Evolutionary conservation across 306 rosid species (phyloP), one percentile per base, ranked within the genome.

Genomic region (Ormosia emarginata): DNA sequence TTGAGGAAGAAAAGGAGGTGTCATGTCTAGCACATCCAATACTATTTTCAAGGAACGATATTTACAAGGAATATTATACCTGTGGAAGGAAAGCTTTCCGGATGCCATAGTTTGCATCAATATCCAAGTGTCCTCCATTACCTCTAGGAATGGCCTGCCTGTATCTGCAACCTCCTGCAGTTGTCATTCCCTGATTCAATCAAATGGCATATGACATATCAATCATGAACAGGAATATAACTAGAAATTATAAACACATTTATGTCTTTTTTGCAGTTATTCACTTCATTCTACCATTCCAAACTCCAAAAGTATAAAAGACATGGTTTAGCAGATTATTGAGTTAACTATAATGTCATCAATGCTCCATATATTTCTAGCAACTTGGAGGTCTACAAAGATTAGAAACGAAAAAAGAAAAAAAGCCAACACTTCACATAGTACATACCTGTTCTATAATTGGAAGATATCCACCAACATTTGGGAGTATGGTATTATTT

Each of bases 401-500:
- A 18, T 32, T 67, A 4, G 4, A 17, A 11, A 67, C 40, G 41
- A 55, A 14, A 30, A 72, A 44, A 33, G 9, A 12, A 1, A 8
- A 65, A 64, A 47, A 3, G 40, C 4, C 40, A 72, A 44, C 56
- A 77, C 3, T 15, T 13, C 7, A 64, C 4, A 40, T 50, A 53
- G 32, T 77, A 62, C 34, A 71, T 84, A 88, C 99, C 92, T 95
- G 99, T 77, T 95, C 99, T 41, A 92, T 92, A 46, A 95, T 82
- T 49, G 99, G 92, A 88, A 92, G 94, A 84, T 90, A 95, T 43
- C 99, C 99, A 47, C 99, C 99, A 69, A 95, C 98, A 86, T 95
- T 78, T 17, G 94, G 91, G 13, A 86, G 91, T 29, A 93, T 88
- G 30, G 95, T 88, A 61, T 97, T 96, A 74, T 95, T 85, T 63